Percentiles rank a stretch among this genome's conserved stretches.
phyloP scores from a whole-genome alignment of 805 yeast species.

The Spathaspora arborariae region DNA sequence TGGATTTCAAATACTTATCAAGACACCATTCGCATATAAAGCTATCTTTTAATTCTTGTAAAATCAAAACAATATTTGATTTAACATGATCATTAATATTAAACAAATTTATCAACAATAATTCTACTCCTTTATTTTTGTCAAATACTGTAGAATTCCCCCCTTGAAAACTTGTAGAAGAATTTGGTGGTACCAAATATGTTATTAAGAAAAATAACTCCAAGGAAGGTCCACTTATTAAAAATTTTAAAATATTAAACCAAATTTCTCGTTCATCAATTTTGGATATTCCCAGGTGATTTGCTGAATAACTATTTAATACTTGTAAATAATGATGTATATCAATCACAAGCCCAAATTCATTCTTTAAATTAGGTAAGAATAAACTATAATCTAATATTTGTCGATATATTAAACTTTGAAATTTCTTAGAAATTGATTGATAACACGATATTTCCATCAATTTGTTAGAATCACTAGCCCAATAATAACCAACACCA shows the following conservation, averaged over 20 bases:
- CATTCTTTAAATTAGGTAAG: conserved; percentile 36
- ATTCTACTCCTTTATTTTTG: conserved; percentile 43
- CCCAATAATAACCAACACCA: conserved; percentile 43
- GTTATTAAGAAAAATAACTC: conserved; percentile 38
- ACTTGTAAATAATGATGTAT: conserved; percentile 40
- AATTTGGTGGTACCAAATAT: conserved; percentile 39
- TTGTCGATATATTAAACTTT: conserved; percentile 26
- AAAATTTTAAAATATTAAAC: conserved; percentile 39
- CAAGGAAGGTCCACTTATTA: conserved; percentile 38
- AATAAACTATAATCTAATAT: conserved; percentile 30
- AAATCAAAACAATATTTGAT: conserved; percentile 36
- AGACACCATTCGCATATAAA: conserved; percentile 45
- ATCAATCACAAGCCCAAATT: conserved; percentile 39
- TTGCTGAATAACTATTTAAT: conserved; percentile 19
- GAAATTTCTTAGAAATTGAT: conserved; percentile 32
- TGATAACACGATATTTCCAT: conserved; percentile 41
- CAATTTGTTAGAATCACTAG: conserved; percentile 37
- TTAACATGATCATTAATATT: conserved; percentile 39
- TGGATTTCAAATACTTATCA: conserved; percentile 31
- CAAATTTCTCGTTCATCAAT: conserved; percentile 36
- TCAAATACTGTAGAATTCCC: conserved; percentile 40
- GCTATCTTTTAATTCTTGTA: conserved; percentile 42
- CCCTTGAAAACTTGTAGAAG: conserved; percentile 37
- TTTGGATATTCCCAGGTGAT: conserved; percentile 15
- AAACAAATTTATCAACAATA: conserved; percentile 37